phyloP scores from a whole-genome alignment of 441 rosid species.

The Erodium texanum region DNA sequence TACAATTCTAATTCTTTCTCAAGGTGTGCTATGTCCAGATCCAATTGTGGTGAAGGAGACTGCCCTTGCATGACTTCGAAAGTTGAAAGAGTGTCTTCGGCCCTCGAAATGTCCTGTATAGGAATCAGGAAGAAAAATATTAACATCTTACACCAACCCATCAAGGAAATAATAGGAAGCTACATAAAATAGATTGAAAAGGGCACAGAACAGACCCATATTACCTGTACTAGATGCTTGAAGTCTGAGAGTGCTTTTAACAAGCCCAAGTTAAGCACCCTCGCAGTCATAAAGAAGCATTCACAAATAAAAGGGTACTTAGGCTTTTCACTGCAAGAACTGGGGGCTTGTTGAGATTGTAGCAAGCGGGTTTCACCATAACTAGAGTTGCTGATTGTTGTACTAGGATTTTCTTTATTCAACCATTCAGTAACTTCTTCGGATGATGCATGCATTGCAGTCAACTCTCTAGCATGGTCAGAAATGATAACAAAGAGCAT shows the following conservation, averaged over 20 bases:
- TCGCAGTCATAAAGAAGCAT: constrained; percentile 97
- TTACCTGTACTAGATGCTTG: constrained; percentile 94
- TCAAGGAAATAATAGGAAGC: constrained; percentile 3
- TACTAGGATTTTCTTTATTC: constrained; percentile 36
- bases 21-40: constrained; percentile 56
- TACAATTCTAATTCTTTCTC: constrained; percentile 73
- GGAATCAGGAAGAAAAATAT: not conserved
- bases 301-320: constrained; percentile 78
- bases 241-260: constrained; percentile 94
- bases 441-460: constrained; percentile 81
- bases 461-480: constrained; percentile 83
- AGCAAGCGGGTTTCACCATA: no score
- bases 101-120: constrained; percentile 73
- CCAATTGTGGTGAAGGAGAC: constrained; percentile 55
- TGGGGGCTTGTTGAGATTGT: constrained; percentile 58
- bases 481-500: no score
- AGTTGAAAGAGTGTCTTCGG: constrained; percentile 64
- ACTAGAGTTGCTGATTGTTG: constrained; percentile 4
- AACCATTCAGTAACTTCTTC: constrained; percentile 89
- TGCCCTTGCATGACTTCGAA: constrained; percentile 63
- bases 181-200: not conserved
- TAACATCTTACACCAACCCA: constrained; percentile 1
- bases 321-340: constrained; percentile 40
- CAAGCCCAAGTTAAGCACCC: constrained; percentile 91
- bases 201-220: constrained; percentile 8